Evolutionary conservation across 441 rosid species (phyloP).

Genomic region (Eugenia klotzschiana): DNA sequence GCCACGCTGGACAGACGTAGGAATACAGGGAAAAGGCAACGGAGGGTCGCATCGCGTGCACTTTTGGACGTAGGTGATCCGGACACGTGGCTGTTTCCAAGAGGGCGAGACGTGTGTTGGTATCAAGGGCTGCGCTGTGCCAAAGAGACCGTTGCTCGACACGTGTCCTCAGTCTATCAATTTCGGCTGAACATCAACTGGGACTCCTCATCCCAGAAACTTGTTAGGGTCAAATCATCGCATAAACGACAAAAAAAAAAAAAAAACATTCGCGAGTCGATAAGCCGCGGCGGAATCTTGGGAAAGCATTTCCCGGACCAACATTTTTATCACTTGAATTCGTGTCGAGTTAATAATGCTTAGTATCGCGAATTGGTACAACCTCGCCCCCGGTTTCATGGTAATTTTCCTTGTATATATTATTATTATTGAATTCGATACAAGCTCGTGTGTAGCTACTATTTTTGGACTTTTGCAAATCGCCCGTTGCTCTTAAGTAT

Average conservation of each 20-base stretch:
- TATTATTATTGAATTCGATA: neutral
- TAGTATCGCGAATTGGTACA: accelerated
- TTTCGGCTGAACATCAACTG: neutral
- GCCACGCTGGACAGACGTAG: neutral
- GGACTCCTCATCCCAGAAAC: neutral
- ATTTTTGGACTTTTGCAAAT: neutral
- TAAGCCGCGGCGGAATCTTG: neutral
- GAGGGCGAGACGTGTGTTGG: neutral
- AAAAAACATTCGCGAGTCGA: neutral
- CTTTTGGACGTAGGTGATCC: neutral
- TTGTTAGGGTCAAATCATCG: neutral
- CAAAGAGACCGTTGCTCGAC: neutral
- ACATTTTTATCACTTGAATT: neutral
- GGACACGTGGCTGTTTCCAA: neutral
- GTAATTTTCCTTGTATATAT: too few species aligned
- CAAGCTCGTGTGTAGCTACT: accelerated
- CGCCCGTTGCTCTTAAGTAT: accelerated
- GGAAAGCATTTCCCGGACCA: accelerated
- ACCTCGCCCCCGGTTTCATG: too few species aligned
- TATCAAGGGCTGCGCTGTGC: neutral
- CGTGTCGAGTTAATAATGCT: neutral
- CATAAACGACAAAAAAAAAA: neutral
- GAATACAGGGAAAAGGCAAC: too few species aligned
- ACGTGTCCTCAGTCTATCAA: neutral
- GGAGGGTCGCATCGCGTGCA: neutral